These are phyloP conservation scores for Cercospora canescens DNA, from an alignment of 2,329 filamentous ascomycete species.

Conservation along the genomic window DNA sequence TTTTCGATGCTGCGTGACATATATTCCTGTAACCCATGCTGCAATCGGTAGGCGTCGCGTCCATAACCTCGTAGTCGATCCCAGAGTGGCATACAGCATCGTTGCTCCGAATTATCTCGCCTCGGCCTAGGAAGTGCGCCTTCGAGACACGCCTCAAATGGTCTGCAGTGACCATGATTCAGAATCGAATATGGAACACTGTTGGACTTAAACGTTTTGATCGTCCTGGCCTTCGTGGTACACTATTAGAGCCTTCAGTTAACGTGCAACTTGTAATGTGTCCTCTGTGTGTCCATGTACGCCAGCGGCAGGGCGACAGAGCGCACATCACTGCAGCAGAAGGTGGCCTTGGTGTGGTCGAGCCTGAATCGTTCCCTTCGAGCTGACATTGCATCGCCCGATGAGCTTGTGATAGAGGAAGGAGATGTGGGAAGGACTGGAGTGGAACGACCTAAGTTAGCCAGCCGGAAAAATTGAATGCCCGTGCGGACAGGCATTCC, in stretches of 20 bases:
- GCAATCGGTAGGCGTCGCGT: not conserved
- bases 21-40: not conserved
- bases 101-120: not conserved
- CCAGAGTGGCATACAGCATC: not conserved
- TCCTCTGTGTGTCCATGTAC: not conserved
- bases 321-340: not conserved
- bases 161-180: no score
- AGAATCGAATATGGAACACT: not conserved
- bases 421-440: not conserved
- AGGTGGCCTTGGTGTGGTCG: not conserved
- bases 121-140: not conserved
- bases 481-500: not conserved
- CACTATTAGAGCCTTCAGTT: not conserved
- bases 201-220: not conserved
- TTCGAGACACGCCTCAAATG: not conserved
- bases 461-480: not conserved
- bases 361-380: not conserved
- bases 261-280: not conserved
- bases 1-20: not conserved
- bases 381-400: not conserved
- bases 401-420: not conserved
- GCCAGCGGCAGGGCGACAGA: not conserved
- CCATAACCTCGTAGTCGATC: not conserved
- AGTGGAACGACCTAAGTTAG: not conserved
- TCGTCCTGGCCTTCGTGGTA: not conserved